phyloP scores from a whole-genome alignment of 164 flowering plant genomes.

The Piper longum region DNA sequence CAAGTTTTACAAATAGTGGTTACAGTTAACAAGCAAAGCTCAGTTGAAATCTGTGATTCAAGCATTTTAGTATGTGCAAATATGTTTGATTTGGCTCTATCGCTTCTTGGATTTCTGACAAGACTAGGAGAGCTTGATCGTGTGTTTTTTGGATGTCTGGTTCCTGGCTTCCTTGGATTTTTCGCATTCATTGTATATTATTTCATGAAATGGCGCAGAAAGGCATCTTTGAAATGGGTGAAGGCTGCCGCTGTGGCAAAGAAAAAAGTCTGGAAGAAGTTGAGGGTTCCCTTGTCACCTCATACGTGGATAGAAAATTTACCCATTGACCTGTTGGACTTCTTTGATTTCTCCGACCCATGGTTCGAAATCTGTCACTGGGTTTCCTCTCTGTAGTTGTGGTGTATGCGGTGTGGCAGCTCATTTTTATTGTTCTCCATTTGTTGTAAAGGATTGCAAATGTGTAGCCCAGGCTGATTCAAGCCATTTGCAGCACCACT shows the following conservation, averaged over 20 bases:
- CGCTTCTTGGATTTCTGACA: constrained; percentile 20
- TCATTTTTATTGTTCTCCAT: constrained; percentile 47
- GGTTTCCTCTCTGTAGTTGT: constrained; percentile 44
- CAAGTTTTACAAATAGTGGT: background rate
- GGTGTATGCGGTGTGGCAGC: constrained; percentile 65
- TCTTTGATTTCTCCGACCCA: constrained; percentile 25
- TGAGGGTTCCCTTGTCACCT: constrained; percentile 49
- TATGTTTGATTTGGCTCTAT: constrained; percentile 24
- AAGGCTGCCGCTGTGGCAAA: constrained; percentile 71
- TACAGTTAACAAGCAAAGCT: background rate
- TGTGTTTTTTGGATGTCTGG: constrained; percentile 31
- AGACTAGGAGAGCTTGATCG: constrained; percentile 20
- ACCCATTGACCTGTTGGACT: constrained; percentile 30
- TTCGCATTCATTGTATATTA: constrained; percentile 32
- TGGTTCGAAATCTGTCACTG: constrained; percentile 23
- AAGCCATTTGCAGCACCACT: constrained; percentile 52
- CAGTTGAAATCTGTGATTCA: background rate
- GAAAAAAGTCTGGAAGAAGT: constrained; percentile 44
- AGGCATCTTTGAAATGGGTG: constrained; percentile 46
- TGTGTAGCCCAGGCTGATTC: constrained; percentile 52
- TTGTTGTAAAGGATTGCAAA: constrained; percentile 59
- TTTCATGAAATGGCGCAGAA: constrained; percentile 45
- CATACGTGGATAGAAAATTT: constrained; percentile 60
- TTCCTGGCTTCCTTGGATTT: constrained; percentile 40
- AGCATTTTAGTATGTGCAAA: background rate